Evolutionary conservation across 2,329 filamentous ascomycete genomes (phyloP), one percentile per base, ranked within the genome.

Genomic region (Ascochyta fabae): DNA sequence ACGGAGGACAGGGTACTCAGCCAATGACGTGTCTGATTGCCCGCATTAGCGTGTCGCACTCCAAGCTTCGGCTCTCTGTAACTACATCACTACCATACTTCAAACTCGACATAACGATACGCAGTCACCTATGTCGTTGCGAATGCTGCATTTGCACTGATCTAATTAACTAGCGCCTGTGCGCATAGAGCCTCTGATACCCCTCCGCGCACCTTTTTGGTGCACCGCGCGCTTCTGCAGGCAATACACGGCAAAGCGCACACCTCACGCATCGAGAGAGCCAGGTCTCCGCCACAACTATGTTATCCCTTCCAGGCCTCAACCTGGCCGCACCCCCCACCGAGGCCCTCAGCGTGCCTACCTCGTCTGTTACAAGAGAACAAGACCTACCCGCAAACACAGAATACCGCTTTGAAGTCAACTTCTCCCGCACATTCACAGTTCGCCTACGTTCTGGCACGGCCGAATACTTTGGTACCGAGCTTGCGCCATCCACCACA

Each of bases 381-480:
- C 76, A 81, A 62, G 72, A 75, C 4, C 76, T 82, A 16, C 59
- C 72, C 9, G 69, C 79, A n/a, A 75, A 77, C 59, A 77, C 78
- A 34, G 80, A 83, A 72, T 77, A 72, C 60, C 76, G 76, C 60
- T 78, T 78, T 65, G 76, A 78, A 62, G 74, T 75, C 53, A 53
- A 66, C 49, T 77, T 76, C 67, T 55, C 62, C 2, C 67, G 66
- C 26, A 65, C 65, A 16, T 63, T 77, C 31, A 69, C 67, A 12
- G 68, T 82, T 64, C 77, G 92, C 79, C 81, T 98, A 24, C 78
- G 91, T 52, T 86, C 84, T 31, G 95, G 95, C 58, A 92, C 88
- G 1, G 95, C 94, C 44, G 95, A 99, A 76, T 87, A 96, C 70
- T 96, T 98, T 73, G 95, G 95, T 72, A 93, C 94, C 51, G 95